Evolutionary conservation across 148 eudicot genomes (phyloP), one percentile per base, ranked within the genome.

Genomic region (Linanthus parryae): DNA sequence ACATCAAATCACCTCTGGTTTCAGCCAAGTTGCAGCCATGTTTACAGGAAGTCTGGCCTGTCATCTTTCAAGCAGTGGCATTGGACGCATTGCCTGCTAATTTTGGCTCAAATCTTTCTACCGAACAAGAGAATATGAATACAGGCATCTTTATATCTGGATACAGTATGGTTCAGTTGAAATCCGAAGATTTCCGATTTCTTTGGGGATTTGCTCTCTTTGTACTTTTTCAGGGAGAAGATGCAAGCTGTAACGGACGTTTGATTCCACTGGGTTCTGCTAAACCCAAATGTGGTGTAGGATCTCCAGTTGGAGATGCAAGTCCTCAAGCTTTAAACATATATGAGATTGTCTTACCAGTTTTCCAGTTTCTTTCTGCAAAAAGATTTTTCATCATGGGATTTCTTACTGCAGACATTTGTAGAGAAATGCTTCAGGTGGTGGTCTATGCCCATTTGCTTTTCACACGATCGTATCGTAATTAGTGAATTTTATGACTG

Each of bases 21-120:
- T 80, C 89, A 48, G 69, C 75, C 49, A 80, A 77, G 73, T 64
- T 92, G 71, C 77, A 61, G 48, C 60, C 71, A 23, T 92, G 96
- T 68, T 69, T 92, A 55, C 83, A 87, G 70, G 90, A 88, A 69
- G 75, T 94, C 30, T 92, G 98, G 96, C 98, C 98, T 40, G 66
- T 92, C 24, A 84, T 92, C 63, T 59, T 92, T 64, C 94, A 88
- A 73, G 98, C 98, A 47, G 69, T 87, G 66, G 81, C 82, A 38
- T 72, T 92, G 65, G 98, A 92, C 78, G 96, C 96, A 36, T 77
- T 67, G 75, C 98, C 96, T 71, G 70, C 53, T 25, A 57, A 68
- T 64, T 64, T 56, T 43, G 36, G 66, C 37, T 34, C 36, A 58
- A 65, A 62, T 57, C 63, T 26, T 44, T 74, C 86, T 64, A 65